phyloP scores from a whole-genome alignment of 2,329 filamentous ascomycete species.

The Cryoendolithus antarcticus region DNA sequence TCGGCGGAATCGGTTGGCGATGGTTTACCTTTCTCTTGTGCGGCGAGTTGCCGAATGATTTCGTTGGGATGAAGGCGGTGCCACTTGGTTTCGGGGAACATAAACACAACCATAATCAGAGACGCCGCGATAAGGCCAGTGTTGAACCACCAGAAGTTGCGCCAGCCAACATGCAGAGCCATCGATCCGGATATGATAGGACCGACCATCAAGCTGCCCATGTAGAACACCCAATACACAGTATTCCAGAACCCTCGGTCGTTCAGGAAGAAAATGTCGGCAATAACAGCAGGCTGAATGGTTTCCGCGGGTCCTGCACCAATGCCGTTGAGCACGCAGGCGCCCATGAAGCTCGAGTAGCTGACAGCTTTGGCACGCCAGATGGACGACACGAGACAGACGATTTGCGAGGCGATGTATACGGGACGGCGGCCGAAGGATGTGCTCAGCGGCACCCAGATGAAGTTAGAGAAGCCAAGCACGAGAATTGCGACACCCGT shows the following conservation, averaged over 20 bases:
- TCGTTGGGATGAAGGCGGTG: slow-evolving; percentile 32
- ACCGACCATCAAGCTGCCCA: slow-evolving; percentile 49
- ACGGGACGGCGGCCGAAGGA: slow-evolving; percentile 45
- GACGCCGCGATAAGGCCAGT: slow-evolving; percentile 40
- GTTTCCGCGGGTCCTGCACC: slow-evolving; percentile 52
- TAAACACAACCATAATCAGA: slow-evolving; percentile 41
- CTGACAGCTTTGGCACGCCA: slow-evolving; percentile 46
- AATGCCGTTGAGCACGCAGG: slow-evolving; percentile 48
- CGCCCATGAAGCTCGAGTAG: slow-evolving; percentile 52
- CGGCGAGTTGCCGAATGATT: slow-evolving; percentile 5
- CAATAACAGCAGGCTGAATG: slow-evolving; percentile 49
- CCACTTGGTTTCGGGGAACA: slow-evolving; percentile 54
- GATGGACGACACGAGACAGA: slow-evolving; percentile 42
- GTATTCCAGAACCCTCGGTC: slow-evolving; percentile 52
- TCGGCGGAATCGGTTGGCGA: slow-evolving; percentile 9
- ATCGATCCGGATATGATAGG: slow-evolving; percentile 48
- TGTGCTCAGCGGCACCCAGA: slow-evolving; percentile 46
- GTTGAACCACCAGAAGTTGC: slow-evolving; percentile 56
- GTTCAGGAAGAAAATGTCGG: slow-evolving; percentile 50
- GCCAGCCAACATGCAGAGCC: slow-evolving; percentile 46
- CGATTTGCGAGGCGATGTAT: slow-evolving; percentile 38
- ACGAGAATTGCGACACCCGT: slow-evolving; percentile 45
- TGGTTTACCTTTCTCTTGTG: slow-evolving; percentile 1
- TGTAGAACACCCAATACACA: slow-evolving; percentile 50
- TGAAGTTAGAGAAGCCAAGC: slow-evolving; percentile 47